A percentile compares a stretch with the other conserved stretches of the same genome.
These are phyloP conservation scores for Solanum stenotomum DNA, from an alignment of 257 asterid species.

Conservation along the genomic window DNA sequence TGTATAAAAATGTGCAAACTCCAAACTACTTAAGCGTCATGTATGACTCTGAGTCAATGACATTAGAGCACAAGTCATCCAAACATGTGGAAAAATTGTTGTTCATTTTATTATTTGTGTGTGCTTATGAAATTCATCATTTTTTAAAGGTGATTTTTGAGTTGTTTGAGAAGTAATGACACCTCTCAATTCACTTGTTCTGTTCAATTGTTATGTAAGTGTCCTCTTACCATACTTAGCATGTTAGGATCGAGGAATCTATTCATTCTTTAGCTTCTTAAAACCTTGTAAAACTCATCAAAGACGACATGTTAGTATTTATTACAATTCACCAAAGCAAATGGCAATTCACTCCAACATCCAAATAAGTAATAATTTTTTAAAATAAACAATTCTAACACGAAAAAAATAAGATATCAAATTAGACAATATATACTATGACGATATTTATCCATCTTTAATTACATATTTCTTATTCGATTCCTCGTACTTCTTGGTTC, in stretches of 20 bases:
- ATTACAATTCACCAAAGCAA: neutral
- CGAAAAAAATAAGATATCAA: neutral
- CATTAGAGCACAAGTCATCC: neutral
- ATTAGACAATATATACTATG: neutral
- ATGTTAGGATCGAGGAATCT: neutral
- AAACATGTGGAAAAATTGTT: neutral
- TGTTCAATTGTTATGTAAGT: neutral
- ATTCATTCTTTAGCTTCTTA: neutral
- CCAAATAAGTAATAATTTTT: neutral
- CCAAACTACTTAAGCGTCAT: neutral
- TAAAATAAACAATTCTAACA: neutral
- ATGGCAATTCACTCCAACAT: neutral
- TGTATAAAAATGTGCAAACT: neutral
- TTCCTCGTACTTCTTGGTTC: neutral
- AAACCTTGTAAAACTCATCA: neutral
- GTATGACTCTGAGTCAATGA: accelerated
- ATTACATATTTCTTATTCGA: no score
- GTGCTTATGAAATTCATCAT: neutral
- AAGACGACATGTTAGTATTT: neutral
- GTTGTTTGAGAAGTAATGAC: neutral
- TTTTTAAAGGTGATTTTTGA: neutral
- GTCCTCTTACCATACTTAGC: neutral
- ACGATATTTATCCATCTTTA: neutral
- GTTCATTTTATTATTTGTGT: neutral
- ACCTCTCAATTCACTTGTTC: neutral